These are phyloP conservation scores for Piedraia hortae DNA, from an alignment of 2,329 filamentous ascomycete species.

Conservation along the genomic window DNA sequence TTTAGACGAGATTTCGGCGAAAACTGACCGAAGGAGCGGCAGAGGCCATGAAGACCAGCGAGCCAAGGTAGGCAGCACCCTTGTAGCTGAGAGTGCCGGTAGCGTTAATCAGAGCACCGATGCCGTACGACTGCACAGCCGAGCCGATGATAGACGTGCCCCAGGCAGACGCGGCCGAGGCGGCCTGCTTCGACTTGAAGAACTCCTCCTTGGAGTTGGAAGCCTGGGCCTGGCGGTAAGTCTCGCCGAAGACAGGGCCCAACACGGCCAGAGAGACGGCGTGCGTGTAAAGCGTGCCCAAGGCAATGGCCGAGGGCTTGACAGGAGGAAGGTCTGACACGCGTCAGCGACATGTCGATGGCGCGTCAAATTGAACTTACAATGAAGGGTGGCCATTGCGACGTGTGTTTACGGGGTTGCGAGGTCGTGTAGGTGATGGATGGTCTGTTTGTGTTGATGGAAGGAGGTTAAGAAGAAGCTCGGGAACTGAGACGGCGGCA, in stretches of 20 bases:
- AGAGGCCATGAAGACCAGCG: conserved; percentile 72
- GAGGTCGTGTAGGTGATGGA: conserved; percentile 2
- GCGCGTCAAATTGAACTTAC: no score
- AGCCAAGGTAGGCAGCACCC: conserved; percentile 80
- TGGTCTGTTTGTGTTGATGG: conserved; percentile 1
- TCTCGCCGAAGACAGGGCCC: conserved; percentile 71
- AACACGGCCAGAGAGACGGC: conserved; percentile 68
- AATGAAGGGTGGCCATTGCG: conserved; percentile 32
- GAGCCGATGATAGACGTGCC: conserved; percentile 75
- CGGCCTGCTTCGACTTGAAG: conserved; percentile 73
- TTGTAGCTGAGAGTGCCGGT: conserved; percentile 91
- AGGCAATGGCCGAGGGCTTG: conserved; percentile 91
- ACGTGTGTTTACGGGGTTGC: conserved; percentile 3
- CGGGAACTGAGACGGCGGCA: not conserved
- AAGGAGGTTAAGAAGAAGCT: conserved; percentile 1
- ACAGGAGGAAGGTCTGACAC: conserved; percentile 55
- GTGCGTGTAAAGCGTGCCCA: conserved; percentile 92
- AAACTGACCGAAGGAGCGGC: conserved; percentile 60
- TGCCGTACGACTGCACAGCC: conserved; percentile 29
- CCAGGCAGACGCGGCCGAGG: conserved; percentile 65
- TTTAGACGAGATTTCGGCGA: not conserved
- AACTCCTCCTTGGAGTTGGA: conserved; percentile 95
- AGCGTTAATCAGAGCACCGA: conserved; percentile 37
- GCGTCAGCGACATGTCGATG: no score
- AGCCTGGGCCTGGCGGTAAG: conserved; percentile 73